phyloP scores from a whole-genome alignment of 345 rosid genomes.

The Salix arbutifolia region DNA sequence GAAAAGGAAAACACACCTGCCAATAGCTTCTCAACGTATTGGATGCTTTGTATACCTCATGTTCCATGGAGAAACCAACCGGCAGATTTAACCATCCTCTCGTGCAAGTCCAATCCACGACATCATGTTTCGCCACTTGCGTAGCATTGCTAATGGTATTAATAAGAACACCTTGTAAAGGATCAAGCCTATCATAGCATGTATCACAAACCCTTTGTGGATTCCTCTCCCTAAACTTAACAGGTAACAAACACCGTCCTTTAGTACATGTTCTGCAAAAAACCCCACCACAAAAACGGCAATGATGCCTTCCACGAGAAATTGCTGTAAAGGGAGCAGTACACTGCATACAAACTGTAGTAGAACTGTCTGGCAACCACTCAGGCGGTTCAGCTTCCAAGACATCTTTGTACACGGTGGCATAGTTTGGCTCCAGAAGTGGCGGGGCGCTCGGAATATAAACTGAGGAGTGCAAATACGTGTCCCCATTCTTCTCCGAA shows the following conservation, averaged over 20 bases:
- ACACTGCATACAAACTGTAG: slow-evolving; percentile 76
- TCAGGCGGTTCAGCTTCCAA: slow-evolving; percentile 89
- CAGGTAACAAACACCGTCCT: slow-evolving; percentile 82
- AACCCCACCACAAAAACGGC: slow-evolving; percentile 91
- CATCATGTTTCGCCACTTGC: slow-evolving; percentile 94
- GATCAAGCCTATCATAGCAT: slow-evolving; percentile 95
- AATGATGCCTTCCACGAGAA: slow-evolving; percentile 93
- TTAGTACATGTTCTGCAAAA: slow-evolving; percentile 79
- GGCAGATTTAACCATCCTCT: slow-evolving; percentile 98
- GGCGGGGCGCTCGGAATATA: slow-evolving; percentile 97
- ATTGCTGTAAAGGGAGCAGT: slow-evolving; percentile 69
- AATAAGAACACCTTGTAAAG: slow-evolving; percentile 74
- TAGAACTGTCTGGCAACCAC: slow-evolving; percentile 91
- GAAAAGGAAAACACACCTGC: slow-evolving; percentile 24
- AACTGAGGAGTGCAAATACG: slow-evolving; percentile 76
- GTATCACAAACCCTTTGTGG: slow-evolving; percentile 95
- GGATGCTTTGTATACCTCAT: slow-evolving; percentile 88
- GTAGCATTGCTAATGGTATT: slow-evolving; percentile 81
- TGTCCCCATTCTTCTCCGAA: slow-evolving; percentile 67
- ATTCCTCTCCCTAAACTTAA: slow-evolving; percentile 74
- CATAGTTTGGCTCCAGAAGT: slow-evolving; percentile 55
- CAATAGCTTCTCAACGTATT: slow-evolving; percentile 72
- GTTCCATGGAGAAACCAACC: slow-evolving; percentile 86
- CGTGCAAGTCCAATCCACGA: slow-evolving; percentile 81
- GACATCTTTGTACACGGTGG: slow-evolving; percentile 58